Evolutionary conservation across 2,329 filamentous ascomycete species (phyloP), one percentile per base, ranked within the genome.

Genomic region (Ophiocordyceps sinensis): DNA sequence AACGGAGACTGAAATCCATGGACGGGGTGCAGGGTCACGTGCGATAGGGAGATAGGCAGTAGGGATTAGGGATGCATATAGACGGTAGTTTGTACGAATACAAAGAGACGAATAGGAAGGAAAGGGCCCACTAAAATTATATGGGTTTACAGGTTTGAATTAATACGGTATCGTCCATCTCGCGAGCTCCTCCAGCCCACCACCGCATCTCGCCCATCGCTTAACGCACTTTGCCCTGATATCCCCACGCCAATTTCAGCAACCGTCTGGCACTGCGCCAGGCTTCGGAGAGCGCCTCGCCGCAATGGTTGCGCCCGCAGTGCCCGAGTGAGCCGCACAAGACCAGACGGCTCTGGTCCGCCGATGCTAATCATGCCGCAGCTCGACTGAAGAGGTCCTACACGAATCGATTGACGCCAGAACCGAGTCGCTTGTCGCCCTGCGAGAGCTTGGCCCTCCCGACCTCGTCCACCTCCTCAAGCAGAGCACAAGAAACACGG

Each of bases 401-500:
- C 83, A 94, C 57, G 86, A 94, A 53, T 85, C 89, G 40, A 82
- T 95, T 61, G 88, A 95, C 58, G 80, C 87, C 52, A 82, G 91
- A 60, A 94, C 89, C 52, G 91, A 98, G 58, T 84, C 84, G 36
- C 75, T 98, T 32, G 73, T 82, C 50, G 77, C 79, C 38, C 72
- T 98, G 47, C 83, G 91, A 56, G 91, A 98, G 71, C 76, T 98
- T 43, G 91, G 91, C 35, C 91, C 91, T 23, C 91, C 91, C 41
- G 91, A 98, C 63, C 74, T 98, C 26, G 89, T 96, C 32, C 91
- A 98, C 64, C 75, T 98, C 43, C 77, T 94, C 53, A 96, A 95
- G 61, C 74, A 78, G 54, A 67, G 69, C 40, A 62, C 72, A 38
- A 66, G 75, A 51, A 77, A 72, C 52, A 62, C 69, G 29, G 67